A percentile compares a stretch with the other conserved stretches of the same genome.
These are phyloP conservation scores for Botrytis medusae DNA, from an alignment of 2,329 filamentous ascomycete genomes.

Conservation along the genomic window DNA sequence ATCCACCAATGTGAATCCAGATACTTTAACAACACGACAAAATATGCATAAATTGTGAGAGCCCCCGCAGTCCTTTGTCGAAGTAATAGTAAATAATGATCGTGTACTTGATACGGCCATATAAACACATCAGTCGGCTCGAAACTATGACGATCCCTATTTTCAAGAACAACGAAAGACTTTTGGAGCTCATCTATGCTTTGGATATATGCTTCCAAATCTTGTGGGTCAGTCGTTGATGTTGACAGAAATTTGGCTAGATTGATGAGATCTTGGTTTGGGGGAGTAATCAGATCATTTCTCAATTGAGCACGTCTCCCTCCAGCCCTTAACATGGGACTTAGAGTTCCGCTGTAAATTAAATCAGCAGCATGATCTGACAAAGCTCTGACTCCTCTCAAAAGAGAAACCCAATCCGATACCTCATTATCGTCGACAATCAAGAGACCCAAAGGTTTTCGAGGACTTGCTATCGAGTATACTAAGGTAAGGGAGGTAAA, in stretches of 20 bases:
- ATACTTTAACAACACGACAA: conserved; percentile 40
- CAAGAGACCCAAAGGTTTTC: conserved; percentile 42
- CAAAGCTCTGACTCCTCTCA: conserved; percentile 42
- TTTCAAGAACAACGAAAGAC: conserved; percentile 36
- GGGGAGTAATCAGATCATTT: conserved; percentile 25
- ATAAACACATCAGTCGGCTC: conserved; percentile 45
- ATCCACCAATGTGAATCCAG: conserved; percentile 43
- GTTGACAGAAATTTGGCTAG: conserved; percentile 29
- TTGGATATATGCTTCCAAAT: conserved; percentile 36
- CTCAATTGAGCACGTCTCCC: conserved; percentile 27
- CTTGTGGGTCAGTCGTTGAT: conserved; percentile 27
- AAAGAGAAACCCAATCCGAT: conserved; percentile 43
- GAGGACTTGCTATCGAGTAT: conserved; percentile 42
- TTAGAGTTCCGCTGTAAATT: conserved; percentile 30
- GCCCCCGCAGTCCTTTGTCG: conserved; percentile 39
- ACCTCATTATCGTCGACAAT: conserved; percentile 40
- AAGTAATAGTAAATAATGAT: conserved; percentile 43
- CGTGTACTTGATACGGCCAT: conserved; percentile 43
- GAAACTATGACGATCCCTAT: conserved; percentile 26
- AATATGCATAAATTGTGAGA: conserved; percentile 42
- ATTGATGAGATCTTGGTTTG: conserved; percentile 20
- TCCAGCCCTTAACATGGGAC: conserved; percentile 25
- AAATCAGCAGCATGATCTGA: conserved; percentile 35
- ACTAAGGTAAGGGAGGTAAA: conserved; percentile 44
- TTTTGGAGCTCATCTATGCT: conserved; percentile 42